These are phyloP conservation scores for Blastobotrys robertii DNA, from an alignment of 805 yeast genomes.

Conservation along the genomic window DNA sequence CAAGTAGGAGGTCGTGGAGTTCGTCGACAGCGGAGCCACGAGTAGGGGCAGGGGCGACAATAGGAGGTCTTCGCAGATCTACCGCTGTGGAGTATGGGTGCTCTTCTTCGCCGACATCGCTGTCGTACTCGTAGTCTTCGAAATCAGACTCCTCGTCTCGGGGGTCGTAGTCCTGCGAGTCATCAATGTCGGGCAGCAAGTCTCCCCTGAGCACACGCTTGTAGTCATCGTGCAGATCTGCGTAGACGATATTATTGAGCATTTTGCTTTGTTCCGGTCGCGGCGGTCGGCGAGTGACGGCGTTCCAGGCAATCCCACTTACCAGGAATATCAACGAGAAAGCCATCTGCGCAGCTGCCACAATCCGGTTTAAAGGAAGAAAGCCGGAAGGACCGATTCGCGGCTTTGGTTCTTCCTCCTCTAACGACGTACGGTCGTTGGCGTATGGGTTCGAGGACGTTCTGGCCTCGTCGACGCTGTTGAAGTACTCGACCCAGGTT, in stretches of 20 bases:
- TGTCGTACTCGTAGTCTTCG: constrained; percentile 15
- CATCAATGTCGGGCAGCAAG: constrained; percentile 31
- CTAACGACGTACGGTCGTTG: constrained; percentile 22
- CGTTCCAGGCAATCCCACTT: constrained; percentile 2
- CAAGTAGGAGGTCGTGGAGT: constrained; percentile 12
- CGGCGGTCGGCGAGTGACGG: background rate
- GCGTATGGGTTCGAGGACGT: background rate
- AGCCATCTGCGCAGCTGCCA: constrained; percentile 9
- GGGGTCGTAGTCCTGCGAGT: constrained; percentile 26
- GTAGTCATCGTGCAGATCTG: constrained; percentile 10
- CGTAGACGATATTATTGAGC: constrained; percentile 8
- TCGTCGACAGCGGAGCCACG: constrained; percentile 7
- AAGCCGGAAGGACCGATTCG: constrained; percentile 6
- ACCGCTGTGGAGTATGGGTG: constrained; percentile 4
- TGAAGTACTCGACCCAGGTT: constrained; percentile 44
- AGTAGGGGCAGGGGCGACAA: background rate
- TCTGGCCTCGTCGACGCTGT: constrained; percentile 1
- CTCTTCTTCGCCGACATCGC: constrained; percentile 15
- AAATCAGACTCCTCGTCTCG: constrained; percentile 13
- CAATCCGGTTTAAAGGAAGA: constrained; percentile 7
- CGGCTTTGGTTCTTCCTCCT: constrained; percentile 33
- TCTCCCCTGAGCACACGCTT: constrained; percentile 19
- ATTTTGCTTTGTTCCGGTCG: background rate
- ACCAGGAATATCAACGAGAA: constrained; percentile 6
- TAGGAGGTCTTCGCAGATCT: background rate